Base-by-base conservation (phyloP, 2,329 filamentous ascomycete genomes). In the Dryadomyces sulphureus region DNA sequence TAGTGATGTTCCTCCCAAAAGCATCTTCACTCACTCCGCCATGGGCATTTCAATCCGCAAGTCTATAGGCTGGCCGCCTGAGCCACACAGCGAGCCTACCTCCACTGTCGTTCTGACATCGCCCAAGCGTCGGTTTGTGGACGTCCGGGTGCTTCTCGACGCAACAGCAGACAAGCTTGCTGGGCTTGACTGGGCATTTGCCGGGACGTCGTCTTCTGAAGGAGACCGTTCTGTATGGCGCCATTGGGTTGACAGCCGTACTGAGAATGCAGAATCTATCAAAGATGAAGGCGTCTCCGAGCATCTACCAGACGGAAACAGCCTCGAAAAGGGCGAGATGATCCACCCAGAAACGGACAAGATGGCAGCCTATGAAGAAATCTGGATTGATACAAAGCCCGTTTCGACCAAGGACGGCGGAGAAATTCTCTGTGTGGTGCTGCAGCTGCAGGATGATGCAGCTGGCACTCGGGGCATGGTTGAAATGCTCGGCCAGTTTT, bases 91-190 rank as follows among this genome's bases (percentile, higher is more conserved):
- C 43, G 79, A 84, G 57, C 74, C 74, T 16, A 84, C 79, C 0
- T 71, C 69, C 2, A 83, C 79, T 0, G 56, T 81, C 4, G 80
- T 84, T 12, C 62, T 84, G 40, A 83, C 79, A 0, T 75, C 75
- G 3, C 71, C 74, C 1, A 56, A 58, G 22, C 64, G 64, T 25
- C 68, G 65, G 34, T 84, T 80, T 55, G 71, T 83, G 34, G 80
- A 84, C 54, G 56, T 82, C 20, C 72, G 80, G 36, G 63, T 80
- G 43, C 56, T 71, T 16, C 53, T 61, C 34, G 47, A 11, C 45
- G 52, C 32, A 22, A 25, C 38, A 17, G 25, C 49, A 7, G 5
- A 51, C 45, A 22, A n/a, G 16, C 12, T 9, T 19, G 11, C 20
- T 17, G 55, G 63, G 1, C 64, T 84, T 2, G 77, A 83, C 53